A percentile compares a stretch with the other conserved stretches of the same genome.
These are phyloP conservation scores for Mitragyna speciosa DNA, from an alignment of 257 asterid genomes.

Conservation along the genomic window DNA sequence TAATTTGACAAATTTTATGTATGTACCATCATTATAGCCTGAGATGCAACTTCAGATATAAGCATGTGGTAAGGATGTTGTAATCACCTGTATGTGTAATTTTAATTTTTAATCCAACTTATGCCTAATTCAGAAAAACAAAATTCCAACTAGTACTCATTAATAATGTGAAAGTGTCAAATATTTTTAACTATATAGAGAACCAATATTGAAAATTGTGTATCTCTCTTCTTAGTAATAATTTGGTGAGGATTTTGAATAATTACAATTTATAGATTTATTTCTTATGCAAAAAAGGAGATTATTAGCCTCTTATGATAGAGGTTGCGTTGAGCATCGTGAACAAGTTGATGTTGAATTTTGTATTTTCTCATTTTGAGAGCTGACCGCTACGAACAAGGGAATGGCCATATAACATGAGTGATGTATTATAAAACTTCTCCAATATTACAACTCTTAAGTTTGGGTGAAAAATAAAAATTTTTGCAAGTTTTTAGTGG, in stretches of 20 bases:
- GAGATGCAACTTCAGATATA: background rate
- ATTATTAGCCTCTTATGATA: background rate
- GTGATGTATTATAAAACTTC: background rate
- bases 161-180: no score
- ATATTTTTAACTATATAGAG: no score
- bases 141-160: no score
- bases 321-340: background rate
- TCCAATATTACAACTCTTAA: background rate
- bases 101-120: no score
- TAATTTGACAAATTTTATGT: background rate
- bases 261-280: background rate
- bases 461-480: background rate
- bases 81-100: background rate
- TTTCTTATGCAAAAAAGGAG: background rate
- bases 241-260: background rate
- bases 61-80: background rate
- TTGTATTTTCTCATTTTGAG: background rate
- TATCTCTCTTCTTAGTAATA: background rate
- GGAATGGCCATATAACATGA: background rate
- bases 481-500: background rate
- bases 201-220: no score
- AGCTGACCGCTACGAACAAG: background rate
- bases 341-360: background rate
- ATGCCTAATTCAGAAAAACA: background rate
- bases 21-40: background rate